These are phyloP conservation scores for Phytophthora tentaculata DNA, from an alignment of 352 stramenopile species.

Conservation along the genomic window DNA sequence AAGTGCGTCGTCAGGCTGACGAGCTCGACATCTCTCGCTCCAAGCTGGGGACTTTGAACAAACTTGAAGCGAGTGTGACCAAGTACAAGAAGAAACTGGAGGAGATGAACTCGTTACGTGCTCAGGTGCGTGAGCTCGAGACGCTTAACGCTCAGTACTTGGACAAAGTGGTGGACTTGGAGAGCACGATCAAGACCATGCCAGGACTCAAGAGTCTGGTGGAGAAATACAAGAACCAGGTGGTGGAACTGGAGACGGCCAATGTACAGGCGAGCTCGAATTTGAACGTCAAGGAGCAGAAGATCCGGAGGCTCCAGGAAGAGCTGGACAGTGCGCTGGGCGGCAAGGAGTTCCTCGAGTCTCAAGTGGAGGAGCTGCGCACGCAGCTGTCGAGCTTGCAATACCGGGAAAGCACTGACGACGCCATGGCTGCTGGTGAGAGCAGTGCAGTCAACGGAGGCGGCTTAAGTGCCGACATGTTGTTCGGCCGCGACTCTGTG, in stretches of 20 bases:
- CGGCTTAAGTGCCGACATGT: constrained; percentile 62
- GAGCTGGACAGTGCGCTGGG: constrained; percentile 82
- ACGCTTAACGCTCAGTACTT: constrained; percentile 80
- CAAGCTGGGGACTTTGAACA: constrained; percentile 79
- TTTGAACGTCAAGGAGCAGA: constrained; percentile 83
- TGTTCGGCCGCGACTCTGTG: constrained; percentile 73
- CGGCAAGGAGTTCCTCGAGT: constrained; percentile 88
- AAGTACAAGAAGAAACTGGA: constrained; percentile 91
- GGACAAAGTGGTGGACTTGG: constrained; percentile 85
- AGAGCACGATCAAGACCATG: constrained; percentile 89
- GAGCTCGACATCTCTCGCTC: constrained; percentile 89
- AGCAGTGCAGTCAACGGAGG: constrained; percentile 39
- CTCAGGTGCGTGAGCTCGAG: constrained; percentile 81
- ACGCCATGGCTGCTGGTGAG: constrained; percentile 42
- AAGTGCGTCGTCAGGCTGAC: constrained; percentile 86
- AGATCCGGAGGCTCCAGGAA: constrained; percentile 82
- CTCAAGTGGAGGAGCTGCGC: constrained; percentile 81
- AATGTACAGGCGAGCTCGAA: constrained; percentile 83
- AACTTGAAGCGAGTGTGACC: constrained; percentile 76
- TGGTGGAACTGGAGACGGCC: constrained; percentile 84
- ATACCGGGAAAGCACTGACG: constrained; percentile 49
- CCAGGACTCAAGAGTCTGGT: constrained; percentile 77
- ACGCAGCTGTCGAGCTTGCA: constrained; percentile 67
- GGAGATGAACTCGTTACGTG: constrained; percentile 82
- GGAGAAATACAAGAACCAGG: constrained; percentile 90